phyloP scores from a whole-genome alignment of 2,329 filamentous ascomycete genomes.

The Penicillium sp. region DNA sequence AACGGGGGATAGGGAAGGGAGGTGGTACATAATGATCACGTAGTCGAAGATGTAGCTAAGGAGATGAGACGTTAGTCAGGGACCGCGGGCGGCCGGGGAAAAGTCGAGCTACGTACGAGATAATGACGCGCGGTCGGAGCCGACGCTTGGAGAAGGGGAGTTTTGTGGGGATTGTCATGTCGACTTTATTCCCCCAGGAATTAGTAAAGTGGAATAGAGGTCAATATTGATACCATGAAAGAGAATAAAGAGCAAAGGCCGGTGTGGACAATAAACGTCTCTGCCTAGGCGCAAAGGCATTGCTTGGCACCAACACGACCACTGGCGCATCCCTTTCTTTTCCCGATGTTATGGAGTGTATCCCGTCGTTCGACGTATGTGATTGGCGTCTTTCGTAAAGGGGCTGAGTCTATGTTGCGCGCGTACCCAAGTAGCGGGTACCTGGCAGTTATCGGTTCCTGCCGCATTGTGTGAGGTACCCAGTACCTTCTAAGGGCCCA shows the following conservation, averaged over 20 bases:
- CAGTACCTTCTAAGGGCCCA: neutral
- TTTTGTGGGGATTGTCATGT: slow-evolving; percentile 37
- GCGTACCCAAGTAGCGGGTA: neutral
- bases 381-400: neutral
- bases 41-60: slow-evolving; percentile 59
- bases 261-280: slow-evolving; percentile 1
- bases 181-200: neutral
- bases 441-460: neutral
- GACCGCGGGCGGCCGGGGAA: slow-evolving; percentile 2
- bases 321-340: neutral
- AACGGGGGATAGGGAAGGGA: neutral
- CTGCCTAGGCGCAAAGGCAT: neutral
- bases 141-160: slow-evolving; percentile 56
- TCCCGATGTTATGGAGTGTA: neutral
- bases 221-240: neutral
- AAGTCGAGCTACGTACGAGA: slow-evolving; percentile 47
- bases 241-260: neutral
- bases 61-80: slow-evolving; percentile 6
- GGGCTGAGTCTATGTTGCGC: neutral
- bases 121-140: slow-evolving; percentile 50
- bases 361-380: neutral
- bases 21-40: slow-evolving; percentile 56
- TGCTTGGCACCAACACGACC: neutral
- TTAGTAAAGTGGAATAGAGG: neutral
- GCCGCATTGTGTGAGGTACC: neutral